Evolutionary conservation across 306 rosid species (phyloP).

Genomic region (Arachis hypogaea): DNA sequence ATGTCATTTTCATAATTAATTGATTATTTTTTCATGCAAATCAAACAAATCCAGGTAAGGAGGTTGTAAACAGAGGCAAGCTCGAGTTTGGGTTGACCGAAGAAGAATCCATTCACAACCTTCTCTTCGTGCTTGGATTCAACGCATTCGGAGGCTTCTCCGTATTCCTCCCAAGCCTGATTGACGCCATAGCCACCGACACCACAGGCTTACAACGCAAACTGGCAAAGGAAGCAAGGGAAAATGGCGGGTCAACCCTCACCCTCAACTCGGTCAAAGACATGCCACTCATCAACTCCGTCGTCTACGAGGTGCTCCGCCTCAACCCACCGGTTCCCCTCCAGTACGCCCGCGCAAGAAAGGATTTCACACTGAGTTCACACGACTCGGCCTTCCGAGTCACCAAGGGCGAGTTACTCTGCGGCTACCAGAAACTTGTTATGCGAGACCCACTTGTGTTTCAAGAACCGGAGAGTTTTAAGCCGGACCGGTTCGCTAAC

Average conservation of each 20-base stretch:
- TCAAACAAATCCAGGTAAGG: slow-evolving; percentile 53
- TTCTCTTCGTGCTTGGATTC: slow-evolving; percentile 82
- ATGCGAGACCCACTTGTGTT: slow-evolving; percentile 72
- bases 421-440: slow-evolving; percentile 75
- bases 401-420: slow-evolving; percentile 85
- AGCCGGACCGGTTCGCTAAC: slow-evolving; percentile 74
- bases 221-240: slow-evolving; percentile 63
- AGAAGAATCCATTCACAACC: slow-evolving; percentile 75
- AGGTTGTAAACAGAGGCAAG: slow-evolving; percentile 56
- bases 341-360: slow-evolving; percentile 82
- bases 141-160: slow-evolving; percentile 90
- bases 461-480: slow-evolving; percentile 71
- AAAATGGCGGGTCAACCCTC: slow-evolving; percentile 60
- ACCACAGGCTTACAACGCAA: slow-evolving; percentile 58
- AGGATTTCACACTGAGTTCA: slow-evolving; percentile 67
- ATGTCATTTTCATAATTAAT: background rate
- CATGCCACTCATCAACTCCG: slow-evolving; percentile 64
- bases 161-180: slow-evolving; percentile 63
- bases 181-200: slow-evolving; percentile 50
- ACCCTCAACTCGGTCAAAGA: slow-evolving; percentile 63
- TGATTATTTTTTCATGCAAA: no score
- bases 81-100: slow-evolving; percentile 66
- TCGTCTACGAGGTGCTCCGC: slow-evolving; percentile 84
- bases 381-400: slow-evolving; percentile 60
- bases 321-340: slow-evolving; percentile 85